Conservation (phyloP, 768 basidiomycete genomes). For the Kwoniella bestiolae region DNA sequence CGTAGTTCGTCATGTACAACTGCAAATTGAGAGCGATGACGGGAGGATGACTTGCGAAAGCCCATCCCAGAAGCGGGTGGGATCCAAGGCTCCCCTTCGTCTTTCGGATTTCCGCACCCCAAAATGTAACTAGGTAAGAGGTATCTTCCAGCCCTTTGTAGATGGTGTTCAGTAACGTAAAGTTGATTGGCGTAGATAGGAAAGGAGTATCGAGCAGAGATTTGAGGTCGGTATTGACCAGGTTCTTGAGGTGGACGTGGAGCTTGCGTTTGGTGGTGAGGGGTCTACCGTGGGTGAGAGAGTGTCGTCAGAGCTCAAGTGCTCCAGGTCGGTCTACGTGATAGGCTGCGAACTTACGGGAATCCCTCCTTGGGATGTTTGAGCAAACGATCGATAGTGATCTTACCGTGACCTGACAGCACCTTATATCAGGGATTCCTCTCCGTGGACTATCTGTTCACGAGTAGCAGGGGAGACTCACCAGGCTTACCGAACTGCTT, state of each 20-base stretch:
- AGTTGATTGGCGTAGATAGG: not conserved
- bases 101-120: not conserved
- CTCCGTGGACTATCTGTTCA: not conserved
- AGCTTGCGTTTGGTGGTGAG: not conserved
- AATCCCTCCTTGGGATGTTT: too few relatives aligned
- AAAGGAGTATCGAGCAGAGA: not conserved
- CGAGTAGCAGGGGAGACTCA: not conserved
- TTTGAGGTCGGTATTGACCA: not conserved
- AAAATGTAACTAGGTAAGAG: not conserved
- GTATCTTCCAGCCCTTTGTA: not conserved
- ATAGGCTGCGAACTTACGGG: too few relatives aligned
- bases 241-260: not conserved
- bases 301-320: not conserved
- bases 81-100: not conserved
- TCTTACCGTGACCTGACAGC: not conserved
- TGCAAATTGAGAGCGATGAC: not conserved
- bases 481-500: not conserved
- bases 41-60: conserved; percentile 4
- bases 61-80: not conserved
- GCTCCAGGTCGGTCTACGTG: too few relatives aligned
- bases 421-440: not conserved
- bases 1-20: not conserved
- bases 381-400: too few relatives aligned
- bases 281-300: not conserved
- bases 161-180: not conserved